Evolutionary conservation across 2,329 filamentous ascomycete species (phyloP).

Genomic region (Tolypocladium tundrense): DNA sequence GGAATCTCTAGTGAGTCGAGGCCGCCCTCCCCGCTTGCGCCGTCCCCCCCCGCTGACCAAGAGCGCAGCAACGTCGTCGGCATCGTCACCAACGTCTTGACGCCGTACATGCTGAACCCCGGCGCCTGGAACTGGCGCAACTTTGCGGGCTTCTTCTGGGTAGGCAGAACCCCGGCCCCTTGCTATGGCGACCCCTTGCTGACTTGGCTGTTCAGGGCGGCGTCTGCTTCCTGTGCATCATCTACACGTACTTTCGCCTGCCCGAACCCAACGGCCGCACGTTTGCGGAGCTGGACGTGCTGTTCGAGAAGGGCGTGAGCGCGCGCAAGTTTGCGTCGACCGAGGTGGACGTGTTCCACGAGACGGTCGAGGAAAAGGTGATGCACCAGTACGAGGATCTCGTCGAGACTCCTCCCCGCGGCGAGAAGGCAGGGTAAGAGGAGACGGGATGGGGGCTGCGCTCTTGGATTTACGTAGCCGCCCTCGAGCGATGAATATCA

Average conservation of each 20-base stretch:
- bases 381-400: constrained; percentile 37
- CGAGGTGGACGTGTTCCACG: constrained; percentile 45
- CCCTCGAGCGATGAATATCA: not conserved
- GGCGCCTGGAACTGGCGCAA: constrained; percentile 81
- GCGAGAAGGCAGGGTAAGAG: constrained; percentile 5
- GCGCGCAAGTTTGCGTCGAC: constrained; percentile 62
- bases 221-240: constrained; percentile 68
- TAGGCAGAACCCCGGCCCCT: constrained; percentile 18
- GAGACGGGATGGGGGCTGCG: not conserved
- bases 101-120: constrained; percentile 89
- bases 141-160: constrained; percentile 81
- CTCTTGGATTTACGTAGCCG: not conserved
- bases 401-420: constrained; percentile 6
- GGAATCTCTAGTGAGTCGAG: constrained; percentile 55
- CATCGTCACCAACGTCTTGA: constrained; percentile 73
- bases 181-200: not conserved
- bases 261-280: constrained; percentile 73
- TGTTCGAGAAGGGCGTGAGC: constrained; percentile 65
- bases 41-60: not conserved
- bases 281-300: constrained; percentile 75
- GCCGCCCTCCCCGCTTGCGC: not conserved
- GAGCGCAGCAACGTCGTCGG: constrained; percentile 58
- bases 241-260: constrained; percentile 51
- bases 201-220: constrained; percentile 38
- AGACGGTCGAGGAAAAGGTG: constrained; percentile 35